Base-by-base conservation (phyloP, 169 alveolate genomes). In the Plasmodium blacklocki region DNA sequence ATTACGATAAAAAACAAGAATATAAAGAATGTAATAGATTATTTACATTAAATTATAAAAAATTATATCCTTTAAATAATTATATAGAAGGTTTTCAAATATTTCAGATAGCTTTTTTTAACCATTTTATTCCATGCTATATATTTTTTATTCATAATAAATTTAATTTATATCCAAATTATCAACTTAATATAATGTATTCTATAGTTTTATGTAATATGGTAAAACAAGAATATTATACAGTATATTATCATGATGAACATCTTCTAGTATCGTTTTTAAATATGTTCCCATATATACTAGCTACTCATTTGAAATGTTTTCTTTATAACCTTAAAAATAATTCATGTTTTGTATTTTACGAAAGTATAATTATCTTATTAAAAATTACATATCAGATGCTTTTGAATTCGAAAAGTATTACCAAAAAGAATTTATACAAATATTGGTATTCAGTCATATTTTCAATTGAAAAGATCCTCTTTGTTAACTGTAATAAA, bases 271-370 rank as follows among this genome's bases (percentile, higher is more conserved):
- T 83, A 21, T 83, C 91, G n/a, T 83, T 83, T 54, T 18, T 83
- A 67, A 83, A 83, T 83, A 83, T 68, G 91, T 83, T 83, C 47
- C 91, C 91, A 2, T 83, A 83, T 62, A 83, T 83, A 32, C 54
- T 83, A 56, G 91, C 91, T 60, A 47, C 50, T 15, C 91, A 83
- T 49, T 47, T 83, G 7, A 83, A 83, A 83, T 83, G 91, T 66
- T 83, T 83, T 72, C 52, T 83, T 21, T 49, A 83, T 68, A 83
- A 83, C 59, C 58, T 83, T 68, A 83, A 56, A 56, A 83, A 83
- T 49, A 83, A 68, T 50, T 68, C 91, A 6, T 83, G 75, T 49
- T 83, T 83, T 68, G 73, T 83, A 43, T 83, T 68, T 45, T 83
- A 83, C 64, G 91, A 83, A 56, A 83, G 91, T 39, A 67, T 83